A percentile compares a stretch with the other conserved stretches of the same genome.
phyloP scores from a whole-genome alignment of 805 yeast species.

The Wickerhamomyces bisporus region DNA sequence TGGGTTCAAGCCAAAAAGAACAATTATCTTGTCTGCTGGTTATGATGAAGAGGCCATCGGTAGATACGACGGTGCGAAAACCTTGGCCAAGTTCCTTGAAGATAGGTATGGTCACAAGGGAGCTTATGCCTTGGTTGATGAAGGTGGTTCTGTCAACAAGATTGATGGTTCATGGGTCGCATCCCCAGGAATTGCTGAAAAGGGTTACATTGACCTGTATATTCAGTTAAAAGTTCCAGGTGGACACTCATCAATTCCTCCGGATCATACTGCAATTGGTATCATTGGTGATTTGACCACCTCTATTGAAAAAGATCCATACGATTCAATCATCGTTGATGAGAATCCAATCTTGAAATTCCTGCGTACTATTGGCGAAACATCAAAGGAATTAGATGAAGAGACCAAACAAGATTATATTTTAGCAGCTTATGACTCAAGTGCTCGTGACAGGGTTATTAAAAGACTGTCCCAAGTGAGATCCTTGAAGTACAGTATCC shows the following conservation, averaged over 20 bases:
- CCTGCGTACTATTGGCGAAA: slow-evolving; percentile 28
- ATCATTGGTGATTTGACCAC: slow-evolving; percentile 55
- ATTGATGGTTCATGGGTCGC: slow-evolving; percentile 40
- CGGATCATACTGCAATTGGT: slow-evolving; percentile 77
- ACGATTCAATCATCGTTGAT: slow-evolving; percentile 35
- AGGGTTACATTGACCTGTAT: slow-evolving; percentile 51
- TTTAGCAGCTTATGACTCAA: slow-evolving; percentile 29
- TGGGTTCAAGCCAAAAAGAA: slow-evolving; percentile 51
- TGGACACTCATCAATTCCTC: slow-evolving; percentile 76
- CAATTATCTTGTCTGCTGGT: slow-evolving; percentile 61
- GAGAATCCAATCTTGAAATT: slow-evolving; percentile 54
- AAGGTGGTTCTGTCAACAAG: slow-evolving; percentile 37
- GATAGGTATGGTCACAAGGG: slow-evolving; percentile 55
- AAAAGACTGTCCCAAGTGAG: background rate
- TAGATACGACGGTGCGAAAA: slow-evolving; percentile 45
- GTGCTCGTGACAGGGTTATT: slow-evolving; percentile 30
- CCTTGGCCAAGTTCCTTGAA: slow-evolving; percentile 38
- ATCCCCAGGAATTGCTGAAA: slow-evolving; percentile 53
- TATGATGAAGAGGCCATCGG: slow-evolving; percentile 77
- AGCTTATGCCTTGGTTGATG: slow-evolving; percentile 61
- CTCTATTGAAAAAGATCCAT: slow-evolving; percentile 51
- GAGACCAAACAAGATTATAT: slow-evolving; percentile 20
- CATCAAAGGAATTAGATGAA: slow-evolving; percentile 7
- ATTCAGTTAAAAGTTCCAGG: slow-evolving; percentile 55
- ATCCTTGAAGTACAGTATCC: slow-evolving; percentile 35